Percentiles rank a stretch among this genome's conserved stretches.
Evolutionary conservation across 805 yeast genomes (phyloP).

Genomic region (Suhomyces canberraensis): DNA sequence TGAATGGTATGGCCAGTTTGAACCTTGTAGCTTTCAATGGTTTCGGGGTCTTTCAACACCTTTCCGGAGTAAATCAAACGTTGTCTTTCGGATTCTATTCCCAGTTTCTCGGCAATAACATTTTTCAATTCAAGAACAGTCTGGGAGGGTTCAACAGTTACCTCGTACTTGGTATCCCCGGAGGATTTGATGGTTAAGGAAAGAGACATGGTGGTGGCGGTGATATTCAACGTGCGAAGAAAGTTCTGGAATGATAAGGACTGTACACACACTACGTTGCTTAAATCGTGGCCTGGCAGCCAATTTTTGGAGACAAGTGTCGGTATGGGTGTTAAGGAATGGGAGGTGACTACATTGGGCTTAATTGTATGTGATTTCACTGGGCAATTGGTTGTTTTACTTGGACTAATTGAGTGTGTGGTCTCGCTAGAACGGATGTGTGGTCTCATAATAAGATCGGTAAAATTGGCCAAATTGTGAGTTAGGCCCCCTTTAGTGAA

Average conservation of each 20-base stretch:
- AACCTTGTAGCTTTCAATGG: slow-evolving; percentile 72
- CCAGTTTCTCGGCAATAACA: slow-evolving; percentile 56
- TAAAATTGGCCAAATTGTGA: no score
- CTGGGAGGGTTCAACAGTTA: slow-evolving; percentile 48
- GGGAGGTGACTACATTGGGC: no score
- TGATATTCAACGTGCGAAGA: neutral
- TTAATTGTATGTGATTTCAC: no score
- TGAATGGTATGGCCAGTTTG: slow-evolving; percentile 86
- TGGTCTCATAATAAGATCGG: no score
- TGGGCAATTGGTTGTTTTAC: no score
- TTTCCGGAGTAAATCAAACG: slow-evolving; percentile 92
- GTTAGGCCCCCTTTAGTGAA: no score
- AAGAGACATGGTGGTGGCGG: slow-evolving; percentile 8
- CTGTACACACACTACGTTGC: no score
- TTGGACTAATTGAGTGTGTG: no score
- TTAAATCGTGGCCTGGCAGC: no score
- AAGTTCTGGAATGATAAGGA: neutral
- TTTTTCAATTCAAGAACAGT: slow-evolving; percentile 71
- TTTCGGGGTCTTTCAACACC: slow-evolving; percentile 81
- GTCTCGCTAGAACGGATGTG: no score
- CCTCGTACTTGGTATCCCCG: slow-evolving; percentile 77
- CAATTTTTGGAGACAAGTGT: no score
- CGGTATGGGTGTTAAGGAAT: no score
- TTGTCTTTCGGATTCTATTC: slow-evolving; percentile 74
- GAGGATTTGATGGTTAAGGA: slow-evolving; percentile 44